Percentiles rank a stretch among this genome's conserved stretches.
phyloP scores from a whole-genome alignment of 2,329 filamentous ascomycete genomes.

The Myriosclerotinia scirpicola region DNA sequence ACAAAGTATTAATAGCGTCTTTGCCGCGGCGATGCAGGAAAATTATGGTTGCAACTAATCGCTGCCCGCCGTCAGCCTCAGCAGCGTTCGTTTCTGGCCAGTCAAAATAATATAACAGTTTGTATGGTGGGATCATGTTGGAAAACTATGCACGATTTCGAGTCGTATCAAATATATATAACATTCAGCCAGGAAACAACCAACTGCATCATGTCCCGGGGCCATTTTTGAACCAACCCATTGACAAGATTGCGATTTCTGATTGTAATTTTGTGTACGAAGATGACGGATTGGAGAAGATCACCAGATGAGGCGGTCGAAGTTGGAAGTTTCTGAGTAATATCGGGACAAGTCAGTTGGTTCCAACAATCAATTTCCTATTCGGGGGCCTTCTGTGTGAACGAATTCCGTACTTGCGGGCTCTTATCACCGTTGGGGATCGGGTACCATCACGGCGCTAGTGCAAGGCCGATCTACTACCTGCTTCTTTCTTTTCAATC shows the following conservation, averaged over 20 bases:
- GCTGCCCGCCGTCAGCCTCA: background rate
- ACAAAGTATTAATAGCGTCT: background rate
- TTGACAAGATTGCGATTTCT: background rate
- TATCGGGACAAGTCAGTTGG: background rate
- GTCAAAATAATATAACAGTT: background rate
- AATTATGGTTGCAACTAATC: background rate
- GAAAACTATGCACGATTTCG: background rate
- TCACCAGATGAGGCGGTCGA: background rate
- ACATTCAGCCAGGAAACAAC: background rate
- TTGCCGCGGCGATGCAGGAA: background rate
- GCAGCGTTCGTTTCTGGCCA: slow-evolving; percentile 4
- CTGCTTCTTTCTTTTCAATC: too few species aligned
- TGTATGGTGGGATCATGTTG: background rate
- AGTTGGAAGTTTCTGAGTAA: background rate
- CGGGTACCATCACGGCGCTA: background rate
- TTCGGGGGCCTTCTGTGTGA: background rate
- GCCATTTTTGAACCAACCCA: background rate
- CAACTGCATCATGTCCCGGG: background rate
- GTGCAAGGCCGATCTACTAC: too few species aligned
- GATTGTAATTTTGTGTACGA: background rate
- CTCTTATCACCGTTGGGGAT: background rate
- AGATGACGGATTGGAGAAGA: background rate
- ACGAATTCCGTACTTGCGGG: background rate
- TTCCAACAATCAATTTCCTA: background rate
- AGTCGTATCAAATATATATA: background rate